Conservation (phyloP, 768 basidiomycete species). For the Clavulina sp. region DNA sequence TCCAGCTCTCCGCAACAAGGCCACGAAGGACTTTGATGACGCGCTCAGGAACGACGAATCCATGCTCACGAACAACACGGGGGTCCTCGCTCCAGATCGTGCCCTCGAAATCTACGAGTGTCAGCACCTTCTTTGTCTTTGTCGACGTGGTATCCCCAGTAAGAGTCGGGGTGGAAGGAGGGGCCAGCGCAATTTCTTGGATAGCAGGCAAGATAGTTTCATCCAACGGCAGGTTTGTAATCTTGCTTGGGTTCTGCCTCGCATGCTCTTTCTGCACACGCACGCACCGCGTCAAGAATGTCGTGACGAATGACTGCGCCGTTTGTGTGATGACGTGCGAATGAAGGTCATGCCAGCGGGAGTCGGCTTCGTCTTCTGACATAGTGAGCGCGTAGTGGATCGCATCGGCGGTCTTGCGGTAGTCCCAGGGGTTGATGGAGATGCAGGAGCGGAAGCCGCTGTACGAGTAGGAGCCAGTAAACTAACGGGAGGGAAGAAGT, state of each 20-base stretch:
- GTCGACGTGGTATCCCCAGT: constrained; percentile 29
- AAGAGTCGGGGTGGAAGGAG: constrained; percentile 23
- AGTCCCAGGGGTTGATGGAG: constrained; percentile 74
- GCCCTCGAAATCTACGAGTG: constrained; percentile 66
- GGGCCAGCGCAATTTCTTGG: no score
- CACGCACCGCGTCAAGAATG: constrained; percentile 58
- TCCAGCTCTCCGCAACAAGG: constrained; percentile 44
- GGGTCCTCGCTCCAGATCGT: constrained; percentile 40
- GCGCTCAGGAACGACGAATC: constrained; percentile 21
- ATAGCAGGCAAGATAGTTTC: constrained; percentile 1
- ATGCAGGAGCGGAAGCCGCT: constrained; percentile 78
- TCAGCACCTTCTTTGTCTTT: constrained; percentile 43
- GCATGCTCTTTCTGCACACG: constrained; percentile 57
- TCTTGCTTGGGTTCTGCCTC: constrained; percentile 17
- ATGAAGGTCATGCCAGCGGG: constrained; percentile 75
- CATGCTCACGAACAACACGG: constrained; percentile 2
- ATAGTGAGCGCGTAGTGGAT: constrained; percentile 67
- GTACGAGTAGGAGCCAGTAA: constrained; percentile 74
- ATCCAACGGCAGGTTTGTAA: constrained; percentile 5
- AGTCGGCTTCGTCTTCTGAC: constrained; percentile 49
- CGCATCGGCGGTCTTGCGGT: constrained; percentile 64
- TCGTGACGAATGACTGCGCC: constrained; percentile 64
- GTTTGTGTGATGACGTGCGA: constrained; percentile 75
- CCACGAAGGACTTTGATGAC: constrained; percentile 33
- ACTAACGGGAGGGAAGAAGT: constrained; percentile 30